Conservation (phyloP, 768 basidiomycete species). For the Boletus tylopilopsis region DNA sequence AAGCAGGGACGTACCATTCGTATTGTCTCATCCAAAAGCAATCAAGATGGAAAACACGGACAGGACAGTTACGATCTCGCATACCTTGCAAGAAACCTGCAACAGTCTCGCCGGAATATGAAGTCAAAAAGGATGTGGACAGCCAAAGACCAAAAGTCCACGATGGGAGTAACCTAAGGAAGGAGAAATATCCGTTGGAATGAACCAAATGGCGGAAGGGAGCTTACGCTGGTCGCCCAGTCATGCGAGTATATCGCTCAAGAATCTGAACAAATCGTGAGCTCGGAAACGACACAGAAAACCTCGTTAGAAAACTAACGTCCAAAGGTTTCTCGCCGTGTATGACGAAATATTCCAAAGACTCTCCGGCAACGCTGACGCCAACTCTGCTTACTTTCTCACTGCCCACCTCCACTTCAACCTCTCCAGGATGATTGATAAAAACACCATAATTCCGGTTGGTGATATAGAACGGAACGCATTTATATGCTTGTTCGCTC, state of each 20-base stretch:
- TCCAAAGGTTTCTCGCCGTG: constrained; percentile 65
- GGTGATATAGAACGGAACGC: constrained; percentile 66
- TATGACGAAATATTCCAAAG: constrained; percentile 68
- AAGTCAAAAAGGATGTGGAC: constrained; percentile 73
- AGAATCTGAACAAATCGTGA: constrained; percentile 14
- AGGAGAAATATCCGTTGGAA: constrained; percentile 3
- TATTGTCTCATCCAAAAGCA: constrained; percentile 78
- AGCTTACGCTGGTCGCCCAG: constrained; percentile 17
- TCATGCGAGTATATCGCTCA: constrained; percentile 20
- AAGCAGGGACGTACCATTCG: constrained; percentile 45
- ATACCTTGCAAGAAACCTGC: constrained; percentile 69
- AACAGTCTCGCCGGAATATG: constrained; percentile 65
- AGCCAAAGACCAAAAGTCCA: constrained; percentile 82
- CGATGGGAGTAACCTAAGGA: constrained; percentile 57
- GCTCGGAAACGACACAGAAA: neutral
- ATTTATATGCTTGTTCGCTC: constrained; percentile 65
- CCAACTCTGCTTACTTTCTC: constrained; percentile 65
- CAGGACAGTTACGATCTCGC: constrained; percentile 55
- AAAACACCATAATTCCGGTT: constrained; percentile 73
- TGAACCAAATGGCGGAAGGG: neutral
- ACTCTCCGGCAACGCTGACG: constrained; percentile 57
- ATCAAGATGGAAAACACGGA: constrained; percentile 73
- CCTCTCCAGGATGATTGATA: constrained; percentile 72
- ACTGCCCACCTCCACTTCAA: constrained; percentile 69
- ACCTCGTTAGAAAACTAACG: constrained; percentile 15